Evolutionary conservation across 225 moss, liverwort and hornwort species (phyloP).

Genomic region (Anthoceros angustus): DNA sequence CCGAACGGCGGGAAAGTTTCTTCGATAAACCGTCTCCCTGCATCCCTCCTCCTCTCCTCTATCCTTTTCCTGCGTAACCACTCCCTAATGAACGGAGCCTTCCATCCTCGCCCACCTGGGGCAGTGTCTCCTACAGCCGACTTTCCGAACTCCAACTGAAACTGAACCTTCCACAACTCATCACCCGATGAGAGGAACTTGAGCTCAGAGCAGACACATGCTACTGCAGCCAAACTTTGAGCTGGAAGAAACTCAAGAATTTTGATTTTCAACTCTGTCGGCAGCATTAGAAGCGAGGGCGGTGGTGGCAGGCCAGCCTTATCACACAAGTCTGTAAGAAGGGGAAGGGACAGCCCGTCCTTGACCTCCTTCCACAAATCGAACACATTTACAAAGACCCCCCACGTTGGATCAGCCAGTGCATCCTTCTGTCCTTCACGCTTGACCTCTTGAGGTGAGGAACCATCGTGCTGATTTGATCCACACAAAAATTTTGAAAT

Average conservation of each 20-base stretch:
- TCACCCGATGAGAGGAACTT: slow-evolving; percentile 60
- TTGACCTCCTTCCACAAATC: slow-evolving; percentile 94
- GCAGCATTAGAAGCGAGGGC: slow-evolving; percentile 57
- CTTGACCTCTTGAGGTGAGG: not conserved
- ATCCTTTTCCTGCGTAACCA: slow-evolving; percentile 43
- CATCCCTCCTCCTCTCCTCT: slow-evolving; percentile 62
- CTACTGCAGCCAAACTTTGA: slow-evolving; percentile 36
- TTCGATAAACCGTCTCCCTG: slow-evolving; percentile 44
- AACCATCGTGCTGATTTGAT: not conserved
- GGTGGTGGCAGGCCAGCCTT: slow-evolving; percentile 79
- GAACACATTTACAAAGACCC: slow-evolving; percentile 49
- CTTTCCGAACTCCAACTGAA: slow-evolving; percentile 46
- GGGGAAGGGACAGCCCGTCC: slow-evolving; percentile 72
- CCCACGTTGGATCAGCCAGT: slow-evolving; percentile 16
- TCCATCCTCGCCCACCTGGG: slow-evolving; percentile 72
- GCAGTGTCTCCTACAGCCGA: slow-evolving; percentile 21
- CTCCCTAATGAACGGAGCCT: slow-evolving; percentile 55
- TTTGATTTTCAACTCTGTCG: slow-evolving; percentile 73
- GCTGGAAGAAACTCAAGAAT: slow-evolving; percentile 61
- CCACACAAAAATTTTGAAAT: slow-evolving; percentile 33
- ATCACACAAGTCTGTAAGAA: slow-evolving; percentile 71
- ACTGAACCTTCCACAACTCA: slow-evolving; percentile 66
- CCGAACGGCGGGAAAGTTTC: slow-evolving; percentile 35
- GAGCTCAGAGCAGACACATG: slow-evolving; percentile 73
- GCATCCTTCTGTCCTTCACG: not conserved